Base-by-base conservation (phyloP, 768 basidiomycete genomes). In the Suillus subluteus region DNA sequence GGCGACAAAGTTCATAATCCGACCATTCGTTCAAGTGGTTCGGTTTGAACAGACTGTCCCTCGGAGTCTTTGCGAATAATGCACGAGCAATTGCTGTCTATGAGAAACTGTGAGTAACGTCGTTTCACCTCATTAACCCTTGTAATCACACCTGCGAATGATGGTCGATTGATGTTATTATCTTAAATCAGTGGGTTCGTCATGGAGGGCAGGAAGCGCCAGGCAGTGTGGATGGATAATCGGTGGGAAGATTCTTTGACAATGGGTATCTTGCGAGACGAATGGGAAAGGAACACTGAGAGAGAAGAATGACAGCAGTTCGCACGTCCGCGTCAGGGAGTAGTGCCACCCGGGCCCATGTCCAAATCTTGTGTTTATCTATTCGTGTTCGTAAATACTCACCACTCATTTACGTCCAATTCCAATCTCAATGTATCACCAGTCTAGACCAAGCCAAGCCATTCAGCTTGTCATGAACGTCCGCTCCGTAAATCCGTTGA, bases 11-110 rank as follows among this genome's bases (percentile, higher is more conserved):
- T 84, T 81, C 67, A 70, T 84, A 41, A 69, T 82, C n/a, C 15
- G 80, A 82, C 38, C 74, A 83, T 64, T 75, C 75, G 30, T 85
- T 85, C 38, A 65, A 75, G 50, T 76, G 76, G 71, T 69, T 84
- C 58, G 76, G 73, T 35, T 63, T 83, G 68, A 80, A 82, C 52
- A 79, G 82, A 16, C 66, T 85, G 65, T 79, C 82, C 38, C 71
- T 85, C 62, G 73, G 70, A 1, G 81, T 82, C 54, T 72, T 79
- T 58, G 79, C 78, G 37, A 74, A 69, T 18, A 85, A 85, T 54
- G 73, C 67, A 54, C 70, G 78, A 26, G 83, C 82, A 6, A 66
- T 81, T 32, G 70, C 72, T 62, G 72, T 84, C 15, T 84, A 84
- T 54, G 75, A 78, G 66, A 81, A 79, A 67, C 71, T 80, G 84